These are phyloP conservation scores for Boletus austroedulis DNA, from an alignment of 1,284 basidiomycete species.

Conservation along the genomic window DNA sequence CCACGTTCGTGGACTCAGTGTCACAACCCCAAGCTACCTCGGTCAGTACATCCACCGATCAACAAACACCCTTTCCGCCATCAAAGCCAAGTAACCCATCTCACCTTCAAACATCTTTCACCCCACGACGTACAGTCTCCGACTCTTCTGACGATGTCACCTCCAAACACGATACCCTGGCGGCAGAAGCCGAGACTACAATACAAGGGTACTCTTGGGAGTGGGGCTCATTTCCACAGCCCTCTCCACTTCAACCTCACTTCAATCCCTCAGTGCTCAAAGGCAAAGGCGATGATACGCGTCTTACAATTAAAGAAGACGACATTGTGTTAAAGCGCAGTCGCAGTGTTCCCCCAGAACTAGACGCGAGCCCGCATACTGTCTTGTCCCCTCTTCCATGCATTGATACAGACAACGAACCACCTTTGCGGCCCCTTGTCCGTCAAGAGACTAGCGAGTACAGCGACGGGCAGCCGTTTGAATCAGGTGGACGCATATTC, in stretches of 20 bases:
- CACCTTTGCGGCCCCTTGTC: neutral
- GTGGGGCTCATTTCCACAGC: slow-evolving; percentile 82
- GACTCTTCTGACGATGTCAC: slow-evolving; percentile 22
- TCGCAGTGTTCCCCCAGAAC: slow-evolving; percentile 53
- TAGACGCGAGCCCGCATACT: slow-evolving; percentile 43
- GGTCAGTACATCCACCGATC: slow-evolving; percentile 11
- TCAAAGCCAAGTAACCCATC: slow-evolving; percentile 19
- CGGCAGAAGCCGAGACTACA: neutral
- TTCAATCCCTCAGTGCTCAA: slow-evolving; percentile 41
- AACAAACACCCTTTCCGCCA: slow-evolving; percentile 21
- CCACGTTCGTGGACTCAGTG: slow-evolving; percentile 1
- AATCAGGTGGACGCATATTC: slow-evolving; percentile 51
- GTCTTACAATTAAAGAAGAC: slow-evolving; percentile 27
- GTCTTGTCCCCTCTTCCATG: slow-evolving; percentile 35
- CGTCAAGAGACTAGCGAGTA: slow-evolving; percentile 3
- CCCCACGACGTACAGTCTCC: slow-evolving; percentile 27
- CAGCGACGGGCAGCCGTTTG: slow-evolving; percentile 35
- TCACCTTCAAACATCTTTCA: slow-evolving; percentile 25
- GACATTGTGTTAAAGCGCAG: slow-evolving; percentile 41
- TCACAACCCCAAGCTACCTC: slow-evolving; percentile 5
- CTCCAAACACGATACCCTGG: slow-evolving; percentile 11
- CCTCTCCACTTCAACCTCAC: slow-evolving; percentile 57
- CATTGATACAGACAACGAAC: slow-evolving; percentile 31
- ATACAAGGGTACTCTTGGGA: slow-evolving; percentile 79
- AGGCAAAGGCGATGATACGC: slow-evolving; percentile 17